Evolutionary conservation across 1,284 basidiomycete genomes (phyloP), one percentile per base, ranked within the genome.

Genomic region (Naganishia sp.): DNA sequence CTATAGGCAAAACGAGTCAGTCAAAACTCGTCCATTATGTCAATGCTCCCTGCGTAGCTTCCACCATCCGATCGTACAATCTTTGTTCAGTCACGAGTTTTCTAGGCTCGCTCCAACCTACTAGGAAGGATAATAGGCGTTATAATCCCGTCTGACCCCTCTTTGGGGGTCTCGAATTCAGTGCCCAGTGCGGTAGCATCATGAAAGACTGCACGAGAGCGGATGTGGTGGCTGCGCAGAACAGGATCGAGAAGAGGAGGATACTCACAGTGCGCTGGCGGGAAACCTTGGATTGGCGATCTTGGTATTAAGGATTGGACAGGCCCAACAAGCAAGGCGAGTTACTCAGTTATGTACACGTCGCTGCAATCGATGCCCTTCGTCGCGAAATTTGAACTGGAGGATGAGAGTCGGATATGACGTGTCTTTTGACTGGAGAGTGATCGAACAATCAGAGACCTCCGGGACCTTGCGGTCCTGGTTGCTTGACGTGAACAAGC

Each of bases 91-190:
- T 79, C 78, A 73, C 79, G 80, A 79, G 79, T 77, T 81, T 81
- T 81, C 80, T 81, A 81, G 77, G 78, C 78, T 79, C 79, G 79
- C 78, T 75, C 76, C 75, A 76, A 73, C 72, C 77, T 76, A 66
- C 75, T 76, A 75, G 73, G 70, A 73, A 74, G 73, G 72, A 75
- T 69, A 25, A 45, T 63, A 72, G 77, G 75, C 71, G 69, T 39
- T 75, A 72, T 80, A 79, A 80, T 78, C 77, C 52, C 46, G 64
- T 65, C 66, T 64, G 33, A 66, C 64, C 64, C 69, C 59, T 67
- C 69, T 68, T 64, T 50, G 49, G 66, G 71, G 49, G 67, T 60
- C 50, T 59, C 57, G 68, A 72, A 33, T 61, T 79, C 77, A 79
- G 77, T 80, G 78, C 78, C 78, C 78, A 80, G 78, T 79, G 78